Conservation (phyloP, 2,329 filamentous ascomycete genomes). For the Beauveria sp. region DNA sequence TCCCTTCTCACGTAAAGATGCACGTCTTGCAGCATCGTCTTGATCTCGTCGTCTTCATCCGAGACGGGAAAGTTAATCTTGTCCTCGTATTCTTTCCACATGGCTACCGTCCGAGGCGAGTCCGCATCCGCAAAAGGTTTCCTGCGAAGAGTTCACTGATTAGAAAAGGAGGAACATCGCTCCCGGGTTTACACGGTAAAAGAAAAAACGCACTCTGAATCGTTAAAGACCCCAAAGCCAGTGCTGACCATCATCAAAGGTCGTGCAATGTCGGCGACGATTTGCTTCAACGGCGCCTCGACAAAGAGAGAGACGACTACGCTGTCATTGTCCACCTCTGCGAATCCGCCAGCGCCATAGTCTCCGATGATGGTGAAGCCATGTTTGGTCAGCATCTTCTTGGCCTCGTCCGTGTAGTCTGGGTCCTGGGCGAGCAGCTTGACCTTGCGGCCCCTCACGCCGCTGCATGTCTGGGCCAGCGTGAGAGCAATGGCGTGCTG, state of each 20-base stretch:
- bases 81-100: conserved; percentile 5
- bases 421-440: conserved; percentile 11
- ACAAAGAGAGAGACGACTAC: conserved; percentile 12
- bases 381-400: not conserved
- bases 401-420: conserved; percentile 1
- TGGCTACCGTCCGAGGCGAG: conserved; percentile 13
- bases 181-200: no score
- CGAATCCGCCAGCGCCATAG: conserved; percentile 11
- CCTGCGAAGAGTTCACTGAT: not conserved
- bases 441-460: not conserved
- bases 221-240: not conserved
- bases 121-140: conserved; percentile 5
- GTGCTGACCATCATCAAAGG: conserved; percentile 10
- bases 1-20: not conserved
- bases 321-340: conserved; percentile 14
- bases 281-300: conserved; percentile 15
- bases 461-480: not conserved
- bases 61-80: not conserved
- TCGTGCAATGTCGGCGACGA: conserved; percentile 16
- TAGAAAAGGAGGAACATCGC: not conserved
- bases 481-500: conserved; percentile 1
- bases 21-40: not conserved
- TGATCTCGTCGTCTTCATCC: not conserved
- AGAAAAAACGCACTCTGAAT: not conserved
- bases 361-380: conserved; percentile 12